Evolutionary conservation across 495 filamentous ascomycete species (phyloP).

Genomic region (Trichoderma erinaceum): DNA sequence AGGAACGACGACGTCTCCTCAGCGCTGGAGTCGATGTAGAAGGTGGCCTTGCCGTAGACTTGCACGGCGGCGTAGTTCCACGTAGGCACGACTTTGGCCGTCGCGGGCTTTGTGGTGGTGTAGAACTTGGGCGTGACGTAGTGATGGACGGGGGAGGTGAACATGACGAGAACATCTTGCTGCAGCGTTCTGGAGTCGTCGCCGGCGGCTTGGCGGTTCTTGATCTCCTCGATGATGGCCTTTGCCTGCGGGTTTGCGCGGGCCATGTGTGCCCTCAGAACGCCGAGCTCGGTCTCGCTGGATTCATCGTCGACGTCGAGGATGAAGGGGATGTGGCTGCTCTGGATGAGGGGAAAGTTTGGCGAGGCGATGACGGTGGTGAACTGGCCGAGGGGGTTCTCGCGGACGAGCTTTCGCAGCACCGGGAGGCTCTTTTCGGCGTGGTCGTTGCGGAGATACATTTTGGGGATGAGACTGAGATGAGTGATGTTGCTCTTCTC

Average conservation of each 20-base stretch:
- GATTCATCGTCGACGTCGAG: slow-evolving; percentile 39
- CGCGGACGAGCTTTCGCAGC: slow-evolving; percentile 43
- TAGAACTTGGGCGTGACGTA: slow-evolving; percentile 60
- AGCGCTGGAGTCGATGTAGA: slow-evolving; percentile 39
- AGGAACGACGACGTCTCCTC: slow-evolving; percentile 37
- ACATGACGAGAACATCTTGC: slow-evolving; percentile 47
- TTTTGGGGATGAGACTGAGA: slow-evolving; percentile 19
- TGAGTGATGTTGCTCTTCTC: background rate
- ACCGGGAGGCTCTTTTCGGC: slow-evolving; percentile 35
- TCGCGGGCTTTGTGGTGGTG: slow-evolving; percentile 48
- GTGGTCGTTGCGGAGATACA: slow-evolving; percentile 47
- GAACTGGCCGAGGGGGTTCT: slow-evolving; percentile 50
- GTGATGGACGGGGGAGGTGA: slow-evolving; percentile 45
- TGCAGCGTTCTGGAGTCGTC: slow-evolving; percentile 22
- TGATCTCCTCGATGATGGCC: slow-evolving; percentile 42
- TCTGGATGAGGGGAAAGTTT: slow-evolving; percentile 41
- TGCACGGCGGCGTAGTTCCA: slow-evolving; percentile 58
- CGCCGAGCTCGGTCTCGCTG: slow-evolving; percentile 26
- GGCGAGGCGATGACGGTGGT: slow-evolving; percentile 47
- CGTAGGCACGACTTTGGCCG: slow-evolving; percentile 54
- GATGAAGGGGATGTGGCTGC: slow-evolving; percentile 52
- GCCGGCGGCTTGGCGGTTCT: slow-evolving; percentile 15
- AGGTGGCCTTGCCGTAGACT: slow-evolving; percentile 44
- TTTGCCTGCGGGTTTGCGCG: slow-evolving; percentile 51
- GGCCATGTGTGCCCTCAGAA: slow-evolving; percentile 51